These are phyloP conservation scores for Xylogone sp. DNA, from an alignment of 2,329 filamentous ascomycete species.

Conservation along the genomic window DNA sequence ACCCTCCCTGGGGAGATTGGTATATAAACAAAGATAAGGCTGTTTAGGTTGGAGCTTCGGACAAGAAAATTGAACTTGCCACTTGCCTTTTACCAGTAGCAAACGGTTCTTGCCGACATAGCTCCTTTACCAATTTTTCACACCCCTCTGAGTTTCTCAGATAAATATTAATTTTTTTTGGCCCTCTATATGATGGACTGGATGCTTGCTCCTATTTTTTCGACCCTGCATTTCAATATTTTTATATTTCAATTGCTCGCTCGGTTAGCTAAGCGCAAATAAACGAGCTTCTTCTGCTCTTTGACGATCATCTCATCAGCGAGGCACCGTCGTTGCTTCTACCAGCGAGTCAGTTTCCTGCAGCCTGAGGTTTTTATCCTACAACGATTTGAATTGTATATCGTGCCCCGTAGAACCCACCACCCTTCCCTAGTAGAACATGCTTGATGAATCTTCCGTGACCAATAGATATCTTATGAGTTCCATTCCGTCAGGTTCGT, in stretches of 20 bases:
- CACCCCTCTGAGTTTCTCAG: not conserved
- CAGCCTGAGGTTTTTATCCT: too few relatives aligned
- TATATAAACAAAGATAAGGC: conserved; percentile 6
- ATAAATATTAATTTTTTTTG: not conserved
- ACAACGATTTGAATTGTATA: too few relatives aligned
- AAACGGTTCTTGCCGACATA: conserved; percentile 60
- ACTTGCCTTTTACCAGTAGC: conserved; percentile 72
- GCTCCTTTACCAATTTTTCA: not conserved
- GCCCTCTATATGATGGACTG: not conserved
- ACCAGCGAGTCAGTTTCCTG: too few relatives aligned
- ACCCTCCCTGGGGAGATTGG: not conserved
- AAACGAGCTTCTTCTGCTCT: not conserved
- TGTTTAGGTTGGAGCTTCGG: not conserved
- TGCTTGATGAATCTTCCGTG: too few relatives aligned
- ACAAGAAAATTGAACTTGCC: conserved; percentile 57
- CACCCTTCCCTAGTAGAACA: too few relatives aligned
- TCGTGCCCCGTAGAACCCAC: too few relatives aligned
- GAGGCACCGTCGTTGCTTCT: not conserved
- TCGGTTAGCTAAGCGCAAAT: not conserved
- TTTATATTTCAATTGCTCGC: not conserved
- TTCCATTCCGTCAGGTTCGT: too few relatives aligned
- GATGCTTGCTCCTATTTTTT: too few relatives aligned
- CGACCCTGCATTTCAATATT: too few relatives aligned
- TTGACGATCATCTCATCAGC: not conserved
- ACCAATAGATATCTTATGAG: too few relatives aligned